Evolutionary conservation across 495 filamentous ascomycete species (phyloP).

Genomic region (Talaromyces ruber): DNA sequence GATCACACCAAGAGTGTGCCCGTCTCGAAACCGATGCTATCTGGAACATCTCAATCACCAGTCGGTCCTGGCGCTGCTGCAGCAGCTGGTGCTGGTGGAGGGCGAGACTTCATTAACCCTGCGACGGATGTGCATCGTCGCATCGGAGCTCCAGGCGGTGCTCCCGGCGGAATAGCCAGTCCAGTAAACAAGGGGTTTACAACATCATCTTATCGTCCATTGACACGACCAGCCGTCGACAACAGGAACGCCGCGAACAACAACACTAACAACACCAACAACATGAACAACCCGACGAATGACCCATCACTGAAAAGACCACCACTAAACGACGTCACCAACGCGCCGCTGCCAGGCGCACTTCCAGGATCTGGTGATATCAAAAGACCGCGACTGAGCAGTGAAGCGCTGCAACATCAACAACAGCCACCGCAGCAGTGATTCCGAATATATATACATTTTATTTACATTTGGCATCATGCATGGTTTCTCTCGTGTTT

Average conservation of each 20-base stretch:
- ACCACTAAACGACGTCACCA: constrained; percentile 44
- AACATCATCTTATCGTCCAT: constrained; percentile 33
- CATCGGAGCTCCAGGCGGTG: constrained; percentile 62
- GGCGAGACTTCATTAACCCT: constrained; percentile 58
- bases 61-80: constrained; percentile 2
- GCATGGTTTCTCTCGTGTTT: background rate
- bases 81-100: constrained; percentile 8
- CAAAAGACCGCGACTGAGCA: constrained; percentile 25
- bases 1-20: constrained; percentile 69
- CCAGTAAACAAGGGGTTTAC: constrained; percentile 30
- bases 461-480: background rate
- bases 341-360: constrained; percentile 20
- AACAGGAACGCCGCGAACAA: constrained; percentile 14
- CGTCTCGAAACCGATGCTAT: constrained; percentile 39
- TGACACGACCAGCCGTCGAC: constrained; percentile 33
- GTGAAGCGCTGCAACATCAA: constrained; percentile 4
- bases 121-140: constrained; percentile 56
- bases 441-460: background rate
- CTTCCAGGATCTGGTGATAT: constrained; percentile 19
- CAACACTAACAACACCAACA: background rate
- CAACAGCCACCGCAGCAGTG: constrained; percentile 11
- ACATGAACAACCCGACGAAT: background rate
- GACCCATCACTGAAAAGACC: constrained; percentile 25
- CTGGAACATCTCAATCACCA: constrained; percentile 19
- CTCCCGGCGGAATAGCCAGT: constrained; percentile 17